Evolutionary conservation across 495 filamentous ascomycete species (phyloP), one percentile per base, ranked within the genome.

Genomic region (Recurvomyces mirabilis): DNA sequence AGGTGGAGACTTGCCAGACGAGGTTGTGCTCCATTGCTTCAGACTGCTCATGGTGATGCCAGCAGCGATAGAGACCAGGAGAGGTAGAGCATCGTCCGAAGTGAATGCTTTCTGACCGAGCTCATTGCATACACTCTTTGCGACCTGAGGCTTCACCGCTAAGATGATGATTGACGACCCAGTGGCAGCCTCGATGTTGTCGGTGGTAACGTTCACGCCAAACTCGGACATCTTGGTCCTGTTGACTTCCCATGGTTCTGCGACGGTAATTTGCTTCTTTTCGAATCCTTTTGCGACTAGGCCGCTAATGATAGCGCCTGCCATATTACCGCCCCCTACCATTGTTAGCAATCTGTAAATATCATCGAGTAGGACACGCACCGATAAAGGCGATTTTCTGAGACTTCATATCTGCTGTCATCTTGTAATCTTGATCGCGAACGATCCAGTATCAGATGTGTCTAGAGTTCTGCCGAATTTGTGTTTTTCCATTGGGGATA

Each of bases 311-410:
- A 64, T 64, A 58, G 61, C 61, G 38, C 51, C 53, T 43, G 58
- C 61, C 61, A 64, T 54, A 37, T 64, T 64, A 26, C 61, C 61
- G 24, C 61, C 61, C 41, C 61, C 61, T 29, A 20, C 59, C 58
- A n/a, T n/a, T 29, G 26, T 7, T 7, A 7, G 26, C 26, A 7
- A n/a, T n/a, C 26, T 29, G 7, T 29, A n/a, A 7, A n/a, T 7
- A 29, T 7, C 26, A 29, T 29, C n/a, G 7, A n/a, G 26, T n/a
- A 7, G n/a, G 26, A 7, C 26, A 29, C 7, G n/a, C n/a, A 29
- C 26, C 26, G 26, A 29, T 29, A 46, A 55, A 55, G 35, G 57
- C 20, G 35, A 38, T 38, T 22, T 19, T 38, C 26, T 29, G 7
- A 7, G 26, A 29, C 26, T 29, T 7, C 26, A 29, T 7, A 29